Base-by-base conservation (phyloP, 306 rosid species). In the Rubus parviflorus region DNA sequence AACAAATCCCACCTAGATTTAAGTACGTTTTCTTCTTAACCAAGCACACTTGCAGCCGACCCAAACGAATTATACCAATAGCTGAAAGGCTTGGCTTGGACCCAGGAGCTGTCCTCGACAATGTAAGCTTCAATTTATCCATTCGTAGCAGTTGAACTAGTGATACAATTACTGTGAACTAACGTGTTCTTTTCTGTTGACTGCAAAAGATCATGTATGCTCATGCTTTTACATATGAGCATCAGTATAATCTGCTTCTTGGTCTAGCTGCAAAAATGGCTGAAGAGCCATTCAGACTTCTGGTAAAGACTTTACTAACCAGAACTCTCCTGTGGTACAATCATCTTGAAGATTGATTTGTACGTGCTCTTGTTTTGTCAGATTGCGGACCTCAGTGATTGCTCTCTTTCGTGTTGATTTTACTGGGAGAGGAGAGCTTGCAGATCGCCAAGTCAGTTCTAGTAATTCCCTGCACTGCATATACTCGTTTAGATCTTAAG, bases 21-120 rank as follows among this genome's bases (percentile, higher is more conserved):
- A 57, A 37, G 49, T 45, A 13, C 77, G 83, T 77, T 74, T 84
- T 82, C 72, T 57, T 80, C 86, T 84, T 60, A 83, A 83, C 80
- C 1, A 46, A 46, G 52, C 53, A 77, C 69, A 63, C 71, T 45
- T 72, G 81, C 77, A 95, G 97, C 86, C 98, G 97, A 72, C 97
- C 98, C 13, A 97, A 95, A 68, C 81, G 98, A 75, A 94, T 94
- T 74, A 87, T 90, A 63, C 87, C 93, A 6, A 94, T 94, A 79
- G 98, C 98, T 69, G 98, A 95, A 85, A 89, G 97, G 81, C 92
- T 92, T 84, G 98, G 97, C 72, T 82, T 95, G 97, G 98, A 95
- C 81, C 97, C 97, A 25, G 95, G 87, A 70, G 97, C 98, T 76
- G 98, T 95, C 38, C 86, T 95, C 7, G 98, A 95, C 84, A 95